Base-by-base conservation (phyloP, 2,329 filamentous ascomycete genomes). In the Aspergillus sp. region DNA sequence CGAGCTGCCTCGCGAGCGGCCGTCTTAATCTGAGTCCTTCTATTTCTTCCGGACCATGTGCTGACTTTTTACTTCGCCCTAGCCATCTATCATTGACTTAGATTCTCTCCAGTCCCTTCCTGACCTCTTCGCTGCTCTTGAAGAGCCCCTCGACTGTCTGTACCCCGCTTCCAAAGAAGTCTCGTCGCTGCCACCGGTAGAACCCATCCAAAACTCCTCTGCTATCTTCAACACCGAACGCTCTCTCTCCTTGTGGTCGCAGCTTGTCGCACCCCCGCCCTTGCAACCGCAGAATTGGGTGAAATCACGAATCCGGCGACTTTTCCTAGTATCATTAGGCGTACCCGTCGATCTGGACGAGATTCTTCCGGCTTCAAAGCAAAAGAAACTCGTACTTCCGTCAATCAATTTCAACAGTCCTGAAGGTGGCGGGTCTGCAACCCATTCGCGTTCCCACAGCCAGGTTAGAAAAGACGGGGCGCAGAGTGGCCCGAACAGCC, bases 201-300 rank as follows among this genome's bases (percentile, higher is more conserved):
- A 76, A 52, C 66, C 74, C 17, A 72, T 78, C 49, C 63, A 68
- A 45, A 69, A 74, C 62, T 67, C 71, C 47, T 71, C 76, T 34
- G 69, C 88, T 42, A 82, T 91, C 47, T 94, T 97, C 72, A 84
- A 90, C 50, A 95, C 90, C 38, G 88, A 91, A 48, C 86, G 92
- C 53, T 95, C 89, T 56, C 86, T 89, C 51, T 97, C 94, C 0
- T 80, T 99, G 31, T 99, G 94, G 94, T 91, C 92, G 38, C 94
- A 99, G 76, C 85, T 99, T 4, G 91, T 97, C 25, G 93, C 93
- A 2, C 93, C 94, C 17, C 94, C 94, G 2, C 92, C 94, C 2
- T 83, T 99, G 34, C 91, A 96, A 65, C 94, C 94, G 5, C 93
- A 94, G 0, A 94, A 99, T 72, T 99, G 94, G 94, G 95, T 97